Percentiles rank a stretch among this genome's conserved stretches.
These are phyloP conservation scores for Mycothermus thermophilus DNA, from an alignment of 495 filamentous ascomycete species.

Conservation along the genomic window DNA sequence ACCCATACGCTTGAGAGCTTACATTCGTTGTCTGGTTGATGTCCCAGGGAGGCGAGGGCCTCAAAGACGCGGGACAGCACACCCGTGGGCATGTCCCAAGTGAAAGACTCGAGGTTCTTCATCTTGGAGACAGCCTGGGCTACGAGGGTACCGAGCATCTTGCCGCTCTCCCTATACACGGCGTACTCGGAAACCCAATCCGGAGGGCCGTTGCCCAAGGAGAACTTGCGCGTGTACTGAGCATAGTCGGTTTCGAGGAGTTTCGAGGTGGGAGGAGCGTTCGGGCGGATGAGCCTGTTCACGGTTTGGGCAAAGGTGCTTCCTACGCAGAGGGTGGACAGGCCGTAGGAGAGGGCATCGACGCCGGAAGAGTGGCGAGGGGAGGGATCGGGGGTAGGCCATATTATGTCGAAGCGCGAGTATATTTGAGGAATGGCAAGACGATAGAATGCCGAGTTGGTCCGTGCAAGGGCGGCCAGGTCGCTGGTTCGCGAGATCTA, in stretches of 20 bases:
- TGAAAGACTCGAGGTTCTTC: constrained; percentile 78
- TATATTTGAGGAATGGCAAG: constrained; percentile 81
- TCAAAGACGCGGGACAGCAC: constrained; percentile 79
- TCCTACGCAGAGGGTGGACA: constrained; percentile 73
- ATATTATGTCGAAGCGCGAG: constrained; percentile 85
- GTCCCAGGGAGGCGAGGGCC: constrained; percentile 59
- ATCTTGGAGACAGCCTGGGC: constrained; percentile 73
- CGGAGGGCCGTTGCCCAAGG: constrained; percentile 71
- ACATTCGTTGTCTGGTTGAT: constrained; percentile 44
- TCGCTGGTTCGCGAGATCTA: constrained; percentile 84
- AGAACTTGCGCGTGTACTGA: constrained; percentile 77
- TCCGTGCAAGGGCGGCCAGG: constrained; percentile 66
- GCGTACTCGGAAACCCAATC: constrained; percentile 80
- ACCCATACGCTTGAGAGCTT: constrained; percentile 74
- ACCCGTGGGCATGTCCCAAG: constrained; percentile 96
- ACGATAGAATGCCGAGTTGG: constrained; percentile 70
- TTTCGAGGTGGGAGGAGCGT: constrained; percentile 3
- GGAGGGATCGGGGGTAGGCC: constrained; percentile 59
- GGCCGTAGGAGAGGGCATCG: constrained; percentile 81
- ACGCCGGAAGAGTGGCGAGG: constrained; percentile 60
- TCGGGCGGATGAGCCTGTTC: constrained; percentile 17
- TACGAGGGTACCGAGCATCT: constrained; percentile 88
- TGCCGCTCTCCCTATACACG: constrained; percentile 78
- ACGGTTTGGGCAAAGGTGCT: constrained; percentile 51
- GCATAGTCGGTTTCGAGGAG: constrained; percentile 61